Conservation (phyloP, 2,329 filamentous ascomycete genomes). For the Calonectria hongkongensis region DNA sequence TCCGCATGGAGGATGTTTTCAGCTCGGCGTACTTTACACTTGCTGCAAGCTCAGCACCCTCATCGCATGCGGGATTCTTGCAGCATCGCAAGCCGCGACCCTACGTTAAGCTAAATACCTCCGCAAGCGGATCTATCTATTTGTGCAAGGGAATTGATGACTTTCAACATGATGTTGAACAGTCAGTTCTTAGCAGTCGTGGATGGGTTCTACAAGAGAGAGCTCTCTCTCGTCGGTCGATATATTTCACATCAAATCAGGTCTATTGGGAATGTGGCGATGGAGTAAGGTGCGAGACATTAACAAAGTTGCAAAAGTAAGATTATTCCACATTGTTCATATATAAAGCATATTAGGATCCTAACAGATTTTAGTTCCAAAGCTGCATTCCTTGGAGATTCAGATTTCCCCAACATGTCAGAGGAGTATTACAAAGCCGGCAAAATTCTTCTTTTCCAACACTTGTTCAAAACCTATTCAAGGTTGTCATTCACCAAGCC, state of each 20-base stretch:
- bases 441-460: constrained; percentile 15
- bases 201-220: constrained; percentile 1
- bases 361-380: neutral
- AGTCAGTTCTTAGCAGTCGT: neutral
- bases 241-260: neutral
- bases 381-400: constrained; percentile 17
- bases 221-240: neutral
- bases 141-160: neutral
- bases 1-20: constrained; percentile 3
- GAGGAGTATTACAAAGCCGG: neutral
- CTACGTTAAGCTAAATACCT: neutral
- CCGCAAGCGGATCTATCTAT: neutral
- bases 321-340: neutral
- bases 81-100: neutral
- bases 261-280: constrained; percentile 9
- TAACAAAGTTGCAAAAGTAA: constrained; percentile 1
- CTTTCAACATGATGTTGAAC: neutral
- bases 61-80: neutral
- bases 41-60: neutral
- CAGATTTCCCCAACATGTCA: neutral
- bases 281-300: neutral
- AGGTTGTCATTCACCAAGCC: neutral
- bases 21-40: neutral
- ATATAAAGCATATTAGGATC: too few species aligned
- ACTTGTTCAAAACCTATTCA: constrained; percentile 10